Conservation (phyloP, 1,284 basidiomycete genomes). For the Papiliotrema laurentii region DNA sequence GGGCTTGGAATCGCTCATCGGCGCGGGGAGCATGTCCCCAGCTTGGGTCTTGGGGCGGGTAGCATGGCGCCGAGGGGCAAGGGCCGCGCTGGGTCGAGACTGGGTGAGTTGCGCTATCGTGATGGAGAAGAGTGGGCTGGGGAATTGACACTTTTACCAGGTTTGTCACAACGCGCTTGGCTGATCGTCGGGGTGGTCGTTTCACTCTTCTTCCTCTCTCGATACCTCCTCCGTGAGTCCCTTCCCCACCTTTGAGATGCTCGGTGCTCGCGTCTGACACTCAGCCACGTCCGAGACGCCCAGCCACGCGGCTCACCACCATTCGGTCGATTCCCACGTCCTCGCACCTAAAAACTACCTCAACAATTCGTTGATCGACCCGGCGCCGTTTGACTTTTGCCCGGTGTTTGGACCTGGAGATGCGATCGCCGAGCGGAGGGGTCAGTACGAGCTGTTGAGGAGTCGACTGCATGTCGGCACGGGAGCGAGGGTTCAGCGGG, state of each 20-base stretch:
- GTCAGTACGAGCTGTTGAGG: constrained; percentile 66
- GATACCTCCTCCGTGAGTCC: constrained; percentile 34
- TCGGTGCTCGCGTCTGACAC: background rate
- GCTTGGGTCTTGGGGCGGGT: background rate
- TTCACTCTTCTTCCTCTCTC: constrained; percentile 29
- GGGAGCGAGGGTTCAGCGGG: constrained; percentile 72
- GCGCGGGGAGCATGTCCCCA: background rate
- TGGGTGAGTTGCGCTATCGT: constrained; percentile 2
- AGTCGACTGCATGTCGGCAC: constrained; percentile 75
- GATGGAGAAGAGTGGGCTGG: background rate
- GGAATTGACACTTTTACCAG: constrained; percentile 8
- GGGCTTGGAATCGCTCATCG: background rate
- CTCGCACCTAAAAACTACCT: constrained; percentile 49
- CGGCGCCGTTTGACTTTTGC: constrained; percentile 83
- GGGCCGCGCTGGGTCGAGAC: background rate
- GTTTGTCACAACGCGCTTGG: constrained; percentile 36
- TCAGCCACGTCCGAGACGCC: background rate
- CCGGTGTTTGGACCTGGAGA: constrained; percentile 79
- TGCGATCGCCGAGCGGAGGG: constrained; percentile 69
- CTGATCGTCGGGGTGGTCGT: constrained; percentile 25
- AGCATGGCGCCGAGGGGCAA: background rate
- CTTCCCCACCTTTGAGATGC: too few species aligned
- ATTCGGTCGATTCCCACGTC: constrained; percentile 44
- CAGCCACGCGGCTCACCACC: background rate
- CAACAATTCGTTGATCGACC: constrained; percentile 52